Percentiles rank a stretch among this genome's conserved stretches.
Evolutionary conservation across 2,329 filamentous ascomycete species (phyloP).

Genomic region (Chaetomium olivaceum): DNA sequence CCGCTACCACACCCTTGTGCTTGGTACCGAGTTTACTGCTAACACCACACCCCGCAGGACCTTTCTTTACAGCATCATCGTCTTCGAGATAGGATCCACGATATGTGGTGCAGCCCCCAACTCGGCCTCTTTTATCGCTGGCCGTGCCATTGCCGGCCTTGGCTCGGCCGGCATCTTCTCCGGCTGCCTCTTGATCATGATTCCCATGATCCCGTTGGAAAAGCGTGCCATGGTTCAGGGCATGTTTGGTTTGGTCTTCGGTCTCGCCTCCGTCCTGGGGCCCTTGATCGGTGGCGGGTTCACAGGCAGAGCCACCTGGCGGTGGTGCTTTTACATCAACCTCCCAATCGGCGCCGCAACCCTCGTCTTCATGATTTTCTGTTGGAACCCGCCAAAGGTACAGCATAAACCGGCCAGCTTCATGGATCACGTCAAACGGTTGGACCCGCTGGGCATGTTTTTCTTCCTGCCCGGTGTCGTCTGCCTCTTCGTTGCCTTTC

Average conservation of each 20-base stretch:
- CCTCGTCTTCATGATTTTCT: constrained; percentile 50
- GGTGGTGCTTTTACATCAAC: constrained; percentile 62
- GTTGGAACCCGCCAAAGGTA: constrained; percentile 47
- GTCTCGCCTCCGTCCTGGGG: constrained; percentile 54
- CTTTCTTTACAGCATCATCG: constrained; percentile 49
- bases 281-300: constrained; percentile 57
- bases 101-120: constrained; percentile 57
- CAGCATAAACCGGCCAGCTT: constrained; percentile 37
- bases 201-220: constrained; percentile 59
- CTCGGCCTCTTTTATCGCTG: constrained; percentile 56
- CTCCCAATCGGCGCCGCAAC: constrained; percentile 56
- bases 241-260: constrained; percentile 57
- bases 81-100: constrained; percentile 57
- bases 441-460: constrained; percentile 61
- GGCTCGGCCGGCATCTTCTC: constrained; percentile 60
- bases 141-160: constrained; percentile 57
- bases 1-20: constrained; percentile 15
- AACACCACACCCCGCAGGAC: constrained; percentile 36
- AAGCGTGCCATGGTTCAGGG: constrained; percentile 61
- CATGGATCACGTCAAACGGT: constrained; percentile 49
- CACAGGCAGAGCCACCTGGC: constrained; percentile 51
- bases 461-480: constrained; percentile 62
- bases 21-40: neutral
- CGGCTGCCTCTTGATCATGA: constrained; percentile 57
- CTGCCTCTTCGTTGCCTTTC: constrained; percentile 61